Evolutionary conservation across 306 rosid species (phyloP), one percentile per base, ranked within the genome.

Genomic region (Phaseolus lunatus): DNA sequence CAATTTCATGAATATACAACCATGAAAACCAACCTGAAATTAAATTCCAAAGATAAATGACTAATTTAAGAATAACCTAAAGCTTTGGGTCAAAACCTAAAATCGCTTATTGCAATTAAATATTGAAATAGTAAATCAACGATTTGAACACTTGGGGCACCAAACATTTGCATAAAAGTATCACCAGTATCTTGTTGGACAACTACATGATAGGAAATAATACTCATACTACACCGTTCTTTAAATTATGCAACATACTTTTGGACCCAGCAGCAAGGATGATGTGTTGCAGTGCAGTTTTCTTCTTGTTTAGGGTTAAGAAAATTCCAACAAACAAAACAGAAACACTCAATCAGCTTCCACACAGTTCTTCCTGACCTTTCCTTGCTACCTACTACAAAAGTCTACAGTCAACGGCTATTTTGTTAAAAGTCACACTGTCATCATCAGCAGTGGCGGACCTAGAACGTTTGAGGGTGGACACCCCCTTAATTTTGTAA

Each of bases 11-110:
- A 73, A 90, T 75, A 49, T 67, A 68, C 43, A 82, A 82, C 98
- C 98, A 93, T 1, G 93, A 88, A 86, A 91, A 93, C 98, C 98
- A 93, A 85, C 97, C 98, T 93, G 89, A 70, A 85, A 86, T 57
- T 23, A 73, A 77, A 64, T 67, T 39, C 61, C 77, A 83, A 10
- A 47, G 33, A 66, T 37, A 33, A 70, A 63, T 27, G 65, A 33
- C 61, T 50, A 50, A 75, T 75, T 50, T 75, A 72, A 33, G 37
- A 70, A 49, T 23, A 73, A 43, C 35, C 45, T 12, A 54, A 47
- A 70, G 29, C 37, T 37, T 35, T 9, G 10, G 13, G 53, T 37
- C 26, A 78, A 67, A 56, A 26, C 24, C 54, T 31, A 27, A 73
- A 72, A 52, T 5, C 11, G 20, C 70, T 65, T 43, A 23, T 23